Percentiles rank a stretch among this genome's conserved stretches.
These are phyloP conservation scores for Bolboschoenus planiculmis DNA, from an alignment of 176 grass and related monocot genomes.

Conservation along the genomic window DNA sequence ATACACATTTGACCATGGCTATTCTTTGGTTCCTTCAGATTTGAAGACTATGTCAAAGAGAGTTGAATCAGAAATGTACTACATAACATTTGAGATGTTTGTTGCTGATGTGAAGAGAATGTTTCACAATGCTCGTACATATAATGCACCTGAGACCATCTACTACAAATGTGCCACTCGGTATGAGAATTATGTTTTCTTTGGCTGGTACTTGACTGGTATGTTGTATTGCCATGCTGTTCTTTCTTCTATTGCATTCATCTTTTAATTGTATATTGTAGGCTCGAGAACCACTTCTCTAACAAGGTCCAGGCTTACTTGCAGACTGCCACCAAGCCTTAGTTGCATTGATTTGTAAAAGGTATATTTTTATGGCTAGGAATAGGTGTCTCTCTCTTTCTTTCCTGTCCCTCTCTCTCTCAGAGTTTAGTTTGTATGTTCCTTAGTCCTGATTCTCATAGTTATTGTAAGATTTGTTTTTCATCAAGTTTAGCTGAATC, in stretches of 20 bases:
- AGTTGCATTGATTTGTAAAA: slow-evolving; percentile 10
- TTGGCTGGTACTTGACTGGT: neutral
- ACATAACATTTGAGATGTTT: slow-evolving; percentile 98
- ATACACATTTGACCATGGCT: neutral
- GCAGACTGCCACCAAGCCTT: slow-evolving; percentile 69
- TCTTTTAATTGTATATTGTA: slow-evolving; percentile 25
- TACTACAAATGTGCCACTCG: slow-evolving; percentile 92
- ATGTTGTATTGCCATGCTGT: neutral
- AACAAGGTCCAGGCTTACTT: slow-evolving; percentile 54
- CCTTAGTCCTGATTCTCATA: neutral
- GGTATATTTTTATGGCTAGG: neutral
- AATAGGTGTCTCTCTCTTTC: neutral
- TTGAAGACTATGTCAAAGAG: slow-evolving; percentile 87
- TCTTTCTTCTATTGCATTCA: neutral
- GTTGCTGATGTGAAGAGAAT: slow-evolving; percentile 89
- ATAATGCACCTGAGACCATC: slow-evolving; percentile 92
- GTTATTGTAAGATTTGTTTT: neutral
- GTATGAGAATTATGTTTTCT: slow-evolving; percentile 32
- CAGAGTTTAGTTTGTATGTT: neutral
- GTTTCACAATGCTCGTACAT: slow-evolving; percentile 82
- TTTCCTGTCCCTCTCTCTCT: neutral
- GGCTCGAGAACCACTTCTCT: slow-evolving; percentile 75
- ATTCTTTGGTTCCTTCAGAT: slow-evolving; percentile 50
- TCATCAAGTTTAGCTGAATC: neutral
- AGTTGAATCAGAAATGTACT: slow-evolving; percentile 89